Evolutionary conservation across 768 basidiomycete species (phyloP).

Genomic region (Phlebiopsis gigantea): DNA sequence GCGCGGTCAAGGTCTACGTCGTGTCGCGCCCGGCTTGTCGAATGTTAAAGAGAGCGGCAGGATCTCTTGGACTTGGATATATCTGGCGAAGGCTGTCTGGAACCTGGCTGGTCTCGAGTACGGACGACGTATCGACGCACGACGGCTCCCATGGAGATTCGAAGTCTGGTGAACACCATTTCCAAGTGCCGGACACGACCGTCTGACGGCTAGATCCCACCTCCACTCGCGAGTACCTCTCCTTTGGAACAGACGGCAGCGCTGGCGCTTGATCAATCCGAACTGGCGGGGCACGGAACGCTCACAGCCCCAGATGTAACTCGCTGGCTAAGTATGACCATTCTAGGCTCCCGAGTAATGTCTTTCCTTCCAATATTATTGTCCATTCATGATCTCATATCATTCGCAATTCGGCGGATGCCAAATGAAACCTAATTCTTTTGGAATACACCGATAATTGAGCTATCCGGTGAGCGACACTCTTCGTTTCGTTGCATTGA

Average conservation of each 20-base stretch:
- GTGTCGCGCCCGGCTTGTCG: not conserved
- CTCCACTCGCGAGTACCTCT: not conserved
- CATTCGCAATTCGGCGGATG: not conserved
- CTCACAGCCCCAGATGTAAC: not conserved
- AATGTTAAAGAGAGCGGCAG: not conserved
- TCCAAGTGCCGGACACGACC: not conserved
- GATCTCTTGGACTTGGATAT: not conserved
- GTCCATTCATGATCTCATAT: not conserved
- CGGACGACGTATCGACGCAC: constrained; percentile 21
- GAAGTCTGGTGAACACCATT: too few relatives aligned
- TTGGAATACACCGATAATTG: not conserved
- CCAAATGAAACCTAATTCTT: not conserved
- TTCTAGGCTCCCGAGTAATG: not conserved
- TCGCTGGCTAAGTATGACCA: not conserved
- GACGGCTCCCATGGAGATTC: not conserved
- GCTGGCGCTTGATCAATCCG: constrained; percentile 1
- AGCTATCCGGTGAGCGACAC: not conserved
- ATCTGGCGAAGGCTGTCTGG: not conserved
- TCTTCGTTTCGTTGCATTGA: not conserved
- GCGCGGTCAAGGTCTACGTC: not conserved
- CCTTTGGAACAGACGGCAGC: constrained; percentile 1
- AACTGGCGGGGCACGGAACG: not conserved
- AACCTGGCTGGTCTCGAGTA: not conserved
- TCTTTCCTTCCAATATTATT: not conserved
- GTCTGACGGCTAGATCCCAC: not conserved